Percentiles rank a stretch among this genome's conserved stretches.
Conservation (phyloP, 2,329 filamentous ascomycete species). For the Myriosclerotinia curreyana region DNA sequence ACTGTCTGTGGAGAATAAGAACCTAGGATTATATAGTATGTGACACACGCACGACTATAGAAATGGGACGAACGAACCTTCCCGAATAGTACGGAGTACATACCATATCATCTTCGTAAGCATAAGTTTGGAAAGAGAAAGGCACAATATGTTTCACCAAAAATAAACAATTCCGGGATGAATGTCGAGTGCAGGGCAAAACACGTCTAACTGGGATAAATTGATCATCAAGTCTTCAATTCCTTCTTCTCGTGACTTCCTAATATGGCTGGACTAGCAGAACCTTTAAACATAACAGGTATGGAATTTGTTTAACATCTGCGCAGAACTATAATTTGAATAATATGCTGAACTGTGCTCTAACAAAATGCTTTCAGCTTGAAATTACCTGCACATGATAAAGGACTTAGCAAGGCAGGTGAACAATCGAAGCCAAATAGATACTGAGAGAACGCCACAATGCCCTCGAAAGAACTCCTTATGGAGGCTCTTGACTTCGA, state of each 20-base stretch:
- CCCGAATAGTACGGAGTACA: background rate
- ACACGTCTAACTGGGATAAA: too few relatives aligned
- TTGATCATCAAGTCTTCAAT: background rate
- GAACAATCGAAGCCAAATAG: background rate
- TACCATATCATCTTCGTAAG: background rate
- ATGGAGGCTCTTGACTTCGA: background rate
- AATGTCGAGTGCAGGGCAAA: background rate
- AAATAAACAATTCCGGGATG: background rate
- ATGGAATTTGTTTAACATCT: background rate
- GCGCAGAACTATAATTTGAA: background rate
- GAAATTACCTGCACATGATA: background rate
- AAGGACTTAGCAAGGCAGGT: background rate
- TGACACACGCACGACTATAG: background rate
- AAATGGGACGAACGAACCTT: background rate
- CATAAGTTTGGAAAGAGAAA: too few relatives aligned
- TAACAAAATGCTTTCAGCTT: background rate
- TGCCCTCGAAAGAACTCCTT: background rate
- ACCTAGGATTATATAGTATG: too few relatives aligned
- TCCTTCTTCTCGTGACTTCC: background rate
- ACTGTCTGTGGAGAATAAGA: too few relatives aligned
- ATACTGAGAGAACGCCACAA: background rate
- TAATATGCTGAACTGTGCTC: background rate
- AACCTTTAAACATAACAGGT: background rate
- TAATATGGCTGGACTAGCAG: background rate
- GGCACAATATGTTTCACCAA: background rate